A percentile compares a stretch with the other conserved stretches of the same genome.
phyloP scores from a whole-genome alignment of 1,284 basidiomycete species.

The Ustilago esculenta region DNA sequence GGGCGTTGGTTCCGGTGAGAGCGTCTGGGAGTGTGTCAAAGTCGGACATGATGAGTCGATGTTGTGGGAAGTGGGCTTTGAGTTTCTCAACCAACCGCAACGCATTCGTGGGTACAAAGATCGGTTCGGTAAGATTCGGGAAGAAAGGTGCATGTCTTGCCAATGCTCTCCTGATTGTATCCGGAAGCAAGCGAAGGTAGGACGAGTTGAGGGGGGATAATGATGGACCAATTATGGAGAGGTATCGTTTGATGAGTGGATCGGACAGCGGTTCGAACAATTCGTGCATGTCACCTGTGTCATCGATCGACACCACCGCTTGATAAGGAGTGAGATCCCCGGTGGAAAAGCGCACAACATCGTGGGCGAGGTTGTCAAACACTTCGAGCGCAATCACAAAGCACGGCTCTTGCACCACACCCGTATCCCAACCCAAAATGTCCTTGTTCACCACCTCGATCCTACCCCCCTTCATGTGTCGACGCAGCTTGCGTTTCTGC shows the following conservation, averaged over 20 bases:
- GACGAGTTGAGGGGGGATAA: conserved; percentile 23
- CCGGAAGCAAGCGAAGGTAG: conserved; percentile 74
- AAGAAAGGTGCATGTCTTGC: conserved; percentile 72
- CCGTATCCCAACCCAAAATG: conserved; percentile 80
- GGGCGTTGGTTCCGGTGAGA: conserved; percentile 82
- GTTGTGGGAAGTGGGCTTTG: conserved; percentile 85
- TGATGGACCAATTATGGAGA: conserved; percentile 42
- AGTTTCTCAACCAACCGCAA: conserved; percentile 84
- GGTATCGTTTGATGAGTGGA: conserved; percentile 79
- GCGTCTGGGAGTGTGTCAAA: conserved; percentile 88
- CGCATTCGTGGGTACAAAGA: conserved; percentile 93
- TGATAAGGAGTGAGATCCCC: conserved; percentile 80
- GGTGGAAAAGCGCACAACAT: conserved; percentile 88
- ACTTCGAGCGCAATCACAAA: conserved; percentile 96
- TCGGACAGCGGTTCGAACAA: conserved; percentile 87
- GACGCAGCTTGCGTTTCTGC: conserved; percentile 71
- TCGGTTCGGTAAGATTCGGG: conserved; percentile 87
- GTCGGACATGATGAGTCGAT: conserved; percentile 90
- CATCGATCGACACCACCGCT: conserved; percentile 82
- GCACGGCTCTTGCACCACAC: conserved; percentile 82
- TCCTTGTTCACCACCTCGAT: conserved; percentile 82
- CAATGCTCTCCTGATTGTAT: conserved; percentile 60
- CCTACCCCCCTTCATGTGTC: conserved; percentile 67
- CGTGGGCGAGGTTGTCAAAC: conserved; percentile 96
- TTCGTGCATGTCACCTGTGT: conserved; percentile 83